A percentile compares a stretch with the other conserved stretches of the same genome.
Conservation (phyloP, 768 basidiomycete genomes). For the Collybia mongolica region DNA sequence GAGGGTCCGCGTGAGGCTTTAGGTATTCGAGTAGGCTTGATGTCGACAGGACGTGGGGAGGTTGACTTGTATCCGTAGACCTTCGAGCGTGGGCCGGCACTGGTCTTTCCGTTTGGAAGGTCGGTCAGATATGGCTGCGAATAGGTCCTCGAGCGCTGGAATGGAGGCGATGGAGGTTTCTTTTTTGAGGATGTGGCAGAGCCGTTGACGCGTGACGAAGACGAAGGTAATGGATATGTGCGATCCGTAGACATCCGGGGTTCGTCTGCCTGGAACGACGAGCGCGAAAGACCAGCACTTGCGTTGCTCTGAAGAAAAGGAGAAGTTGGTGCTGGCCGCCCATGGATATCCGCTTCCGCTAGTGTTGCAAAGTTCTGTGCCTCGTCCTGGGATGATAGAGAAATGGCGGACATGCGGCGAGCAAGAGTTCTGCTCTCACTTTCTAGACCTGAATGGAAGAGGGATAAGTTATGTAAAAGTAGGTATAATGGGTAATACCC, state of each 20-base stretch:
- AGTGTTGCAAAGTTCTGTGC: slow-evolving; percentile 24
- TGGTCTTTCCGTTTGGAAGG: slow-evolving; percentile 24
- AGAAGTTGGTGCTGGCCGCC: slow-evolving; percentile 5
- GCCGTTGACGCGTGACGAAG: slow-evolving; percentile 26
- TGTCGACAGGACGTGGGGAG: slow-evolving; percentile 43
- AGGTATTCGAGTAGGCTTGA: slow-evolving; percentile 52
- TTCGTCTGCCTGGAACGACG: slow-evolving; percentile 10
- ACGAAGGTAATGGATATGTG: slow-evolving; percentile 10
- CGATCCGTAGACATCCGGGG: slow-evolving; percentile 15
- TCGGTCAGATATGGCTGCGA: slow-evolving; percentile 59
- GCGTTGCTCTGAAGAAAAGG: slow-evolving; percentile 21
- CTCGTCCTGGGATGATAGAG: slow-evolving; percentile 57
- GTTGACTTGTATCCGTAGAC: slow-evolving; percentile 34
- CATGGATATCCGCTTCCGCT: slow-evolving; percentile 7
- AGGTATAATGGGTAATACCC: slow-evolving; percentile 19
- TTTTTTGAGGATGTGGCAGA: slow-evolving; percentile 27
- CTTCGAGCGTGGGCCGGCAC: slow-evolving; percentile 27
- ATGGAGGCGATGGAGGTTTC: slow-evolving; percentile 27
- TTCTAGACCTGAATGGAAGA: slow-evolving; percentile 60
- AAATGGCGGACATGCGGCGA: slow-evolving; percentile 74
- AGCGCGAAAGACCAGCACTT: slow-evolving; percentile 9
- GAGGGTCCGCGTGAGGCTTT: slow-evolving; percentile 35
- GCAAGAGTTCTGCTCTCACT: slow-evolving; percentile 77
- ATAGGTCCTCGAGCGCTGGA: slow-evolving; percentile 60
- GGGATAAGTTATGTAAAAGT: slow-evolving; percentile 10